Base-by-base conservation (phyloP, 139 green algal species). In the Axilococcus clingmanii region DNA sequence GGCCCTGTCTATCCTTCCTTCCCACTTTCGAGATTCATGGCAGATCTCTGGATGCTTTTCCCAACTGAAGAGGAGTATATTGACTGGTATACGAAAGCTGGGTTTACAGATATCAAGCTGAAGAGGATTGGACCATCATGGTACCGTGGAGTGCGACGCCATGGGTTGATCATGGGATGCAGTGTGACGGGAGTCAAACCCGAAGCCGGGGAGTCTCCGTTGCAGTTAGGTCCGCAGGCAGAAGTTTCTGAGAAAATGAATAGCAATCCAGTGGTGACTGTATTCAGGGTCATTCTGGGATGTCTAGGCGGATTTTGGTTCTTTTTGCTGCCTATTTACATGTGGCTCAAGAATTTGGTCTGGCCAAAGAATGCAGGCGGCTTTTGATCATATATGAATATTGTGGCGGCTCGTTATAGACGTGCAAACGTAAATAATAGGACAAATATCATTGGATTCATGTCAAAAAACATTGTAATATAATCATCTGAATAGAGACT, bases 151-250 rank as follows among this genome's bases (percentile, higher is more conserved):
- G 84, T 93, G 46, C 59, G 88, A 19, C 67, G 85, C 8, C 88
- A 96, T 53, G 88, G 88, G 9, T 76, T 96, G 52, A 96, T 96
- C 79, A 96, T 96, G 88, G 88, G 88, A 45, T 95, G 88, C 82
- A 90, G 76, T 30, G 88, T 96, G 29, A 94, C 87, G 1, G 88
- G 88, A 6, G 54, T 74, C 14, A 96, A 96, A 54, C 61, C 59
- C 45, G 68, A 82, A 77, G 68, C 73, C 8, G 83, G 85, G 6
- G 51, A 68, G 3, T 91, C 81, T 1, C 84, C 84, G 2, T 68
- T 93, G 57, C 17, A 77, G 46, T 65, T 91, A 36, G 74, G 73
- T 6, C 72, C 77, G 35, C 86, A 84, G 42, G 55, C 29, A 24
- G 83, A 94, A 71, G 69, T 54, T 29, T 76, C 59, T 7, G 57